phyloP scores from a whole-genome alignment of 805 yeast genomes.

The Sporopachydermia lactativora region DNA sequence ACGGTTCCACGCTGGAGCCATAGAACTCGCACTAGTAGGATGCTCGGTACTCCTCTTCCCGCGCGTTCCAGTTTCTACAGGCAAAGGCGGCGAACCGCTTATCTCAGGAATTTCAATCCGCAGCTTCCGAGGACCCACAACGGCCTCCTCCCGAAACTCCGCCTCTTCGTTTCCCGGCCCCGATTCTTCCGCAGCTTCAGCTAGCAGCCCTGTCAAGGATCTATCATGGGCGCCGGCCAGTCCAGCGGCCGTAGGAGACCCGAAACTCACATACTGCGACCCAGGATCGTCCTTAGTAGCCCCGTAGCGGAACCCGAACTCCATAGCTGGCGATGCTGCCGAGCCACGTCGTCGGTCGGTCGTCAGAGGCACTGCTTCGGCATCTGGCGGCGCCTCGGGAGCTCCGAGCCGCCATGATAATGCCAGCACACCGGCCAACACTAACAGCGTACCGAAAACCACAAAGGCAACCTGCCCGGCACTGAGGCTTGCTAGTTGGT shows the following conservation, averaged over 20 bases:
- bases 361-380: background rate
- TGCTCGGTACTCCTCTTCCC: background rate
- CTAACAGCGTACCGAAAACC: constrained; percentile 31
- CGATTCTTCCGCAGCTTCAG: too few relatives aligned
- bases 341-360: constrained; percentile 2
- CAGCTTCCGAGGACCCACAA: too few relatives aligned
- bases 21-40: constrained; percentile 5
- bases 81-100: too few relatives aligned
- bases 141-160: too few relatives aligned
- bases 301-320: background rate
- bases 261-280: constrained; percentile 3
- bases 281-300: background rate
- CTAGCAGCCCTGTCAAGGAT: too few relatives aligned
- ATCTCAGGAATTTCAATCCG: too few relatives aligned
- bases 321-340: constrained; percentile 11
- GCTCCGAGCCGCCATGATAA: constrained; percentile 36
- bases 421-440: constrained; percentile 45
- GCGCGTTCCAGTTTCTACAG: too few relatives aligned
- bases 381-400: background rate
- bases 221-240: too few relatives aligned
- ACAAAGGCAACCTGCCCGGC: constrained; percentile 24
- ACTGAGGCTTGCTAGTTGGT: constrained; percentile 31
- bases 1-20: constrained; percentile 9
- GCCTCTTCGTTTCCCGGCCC: too few relatives aligned
- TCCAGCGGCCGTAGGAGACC: constrained; percentile 4